Percentiles rank a stretch among this genome's conserved stretches.
Evolutionary conservation across 2,329 filamentous ascomycete species (phyloP).

Genomic region (Aureobasidium sp.): DNA sequence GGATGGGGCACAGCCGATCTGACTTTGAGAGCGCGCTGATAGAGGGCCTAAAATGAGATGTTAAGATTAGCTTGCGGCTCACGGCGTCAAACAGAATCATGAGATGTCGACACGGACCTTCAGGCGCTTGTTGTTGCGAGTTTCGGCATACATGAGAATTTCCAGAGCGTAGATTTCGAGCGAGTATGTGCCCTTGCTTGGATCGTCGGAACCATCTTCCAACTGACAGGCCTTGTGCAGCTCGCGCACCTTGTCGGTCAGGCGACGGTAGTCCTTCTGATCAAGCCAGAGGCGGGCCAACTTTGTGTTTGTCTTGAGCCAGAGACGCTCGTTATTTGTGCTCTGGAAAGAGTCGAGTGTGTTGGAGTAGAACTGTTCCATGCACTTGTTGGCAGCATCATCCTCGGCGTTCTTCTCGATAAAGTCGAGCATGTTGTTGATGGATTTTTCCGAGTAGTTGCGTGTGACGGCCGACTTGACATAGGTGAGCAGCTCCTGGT

Average conservation of each 20-base stretch:
- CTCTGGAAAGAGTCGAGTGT: slow-evolving; percentile 93
- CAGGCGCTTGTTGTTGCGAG: slow-evolving; percentile 92
- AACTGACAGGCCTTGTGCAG: slow-evolving; percentile 82
- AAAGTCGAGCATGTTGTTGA: slow-evolving; percentile 98
- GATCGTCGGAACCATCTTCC: slow-evolving; percentile 80
- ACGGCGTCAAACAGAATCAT: slow-evolving; percentile 8
- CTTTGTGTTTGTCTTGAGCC: slow-evolving; percentile 98
- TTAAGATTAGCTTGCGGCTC: slow-evolving; percentile 10
- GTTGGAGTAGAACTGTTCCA: slow-evolving; percentile 91
- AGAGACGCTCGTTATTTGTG: slow-evolving; percentile 93
- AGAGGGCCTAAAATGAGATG: slow-evolving; percentile 50
- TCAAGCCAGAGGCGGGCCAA: slow-evolving; percentile 85
- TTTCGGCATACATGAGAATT: slow-evolving; percentile 98
- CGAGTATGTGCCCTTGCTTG: slow-evolving; percentile 92
- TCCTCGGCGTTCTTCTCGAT: slow-evolving; percentile 82
- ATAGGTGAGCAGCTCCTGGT: slow-evolving; percentile 89
- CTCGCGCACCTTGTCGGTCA: slow-evolving; percentile 77
- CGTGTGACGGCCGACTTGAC: slow-evolving; percentile 94
- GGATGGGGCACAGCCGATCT: slow-evolving; percentile 96
- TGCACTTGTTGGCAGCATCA: slow-evolving; percentile 64
- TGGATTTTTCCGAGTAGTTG: slow-evolving; percentile 98
- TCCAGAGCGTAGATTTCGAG: slow-evolving; percentile 94
- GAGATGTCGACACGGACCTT: slow-evolving; percentile 45
- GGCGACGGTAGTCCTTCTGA: slow-evolving; percentile 73
- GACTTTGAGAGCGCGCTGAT: slow-evolving; percentile 83